Evolutionary conservation across 768 basidiomycete species (phyloP).

Genomic region (Cyathus striatus): DNA sequence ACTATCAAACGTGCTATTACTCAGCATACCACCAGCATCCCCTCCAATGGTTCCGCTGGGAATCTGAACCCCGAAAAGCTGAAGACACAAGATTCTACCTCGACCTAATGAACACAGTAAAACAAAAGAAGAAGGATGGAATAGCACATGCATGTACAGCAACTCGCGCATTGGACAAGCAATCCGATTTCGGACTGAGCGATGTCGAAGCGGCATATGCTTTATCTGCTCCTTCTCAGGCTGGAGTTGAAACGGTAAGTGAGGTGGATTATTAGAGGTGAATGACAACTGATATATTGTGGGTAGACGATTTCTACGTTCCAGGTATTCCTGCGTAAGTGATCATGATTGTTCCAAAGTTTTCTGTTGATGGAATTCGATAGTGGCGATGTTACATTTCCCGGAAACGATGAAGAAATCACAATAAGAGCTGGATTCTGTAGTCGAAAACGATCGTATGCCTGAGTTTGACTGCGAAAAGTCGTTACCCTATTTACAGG

Average conservation of each 20-base stretch:
- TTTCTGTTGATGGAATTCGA: neutral
- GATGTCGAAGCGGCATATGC: conserved; percentile 36
- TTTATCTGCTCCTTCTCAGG: conserved; percentile 21
- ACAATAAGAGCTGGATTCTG: conserved; percentile 27
- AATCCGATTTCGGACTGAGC: conserved; percentile 4
- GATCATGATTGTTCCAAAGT: neutral
- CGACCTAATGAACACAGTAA: conserved; percentile 18
- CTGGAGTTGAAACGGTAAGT: conserved; percentile 22
- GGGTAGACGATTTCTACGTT: conserved; percentile 10
- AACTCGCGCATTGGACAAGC: conserved; percentile 13
- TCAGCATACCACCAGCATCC: conserved; percentile 10
- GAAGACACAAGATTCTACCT: conserved; percentile 18
- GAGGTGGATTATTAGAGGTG: neutral
- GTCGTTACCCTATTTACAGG: conserved; percentile 16
- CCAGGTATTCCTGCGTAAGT: conserved; percentile 10
- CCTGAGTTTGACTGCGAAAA: conserved; percentile 24
- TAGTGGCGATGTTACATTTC: conserved; percentile 26
- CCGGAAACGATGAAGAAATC: conserved; percentile 23
- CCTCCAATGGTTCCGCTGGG: conserved; percentile 24
- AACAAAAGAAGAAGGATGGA: conserved; percentile 13
- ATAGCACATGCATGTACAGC: conserved; percentile 26
- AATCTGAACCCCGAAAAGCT: conserved; percentile 15
- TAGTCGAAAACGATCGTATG: conserved; percentile 22
- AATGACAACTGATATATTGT: neutral
- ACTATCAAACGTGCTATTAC: neutral